phyloP scores from a whole-genome alignment of 371 early-diverging fungal species.

The Mortierella sp. region DNA sequence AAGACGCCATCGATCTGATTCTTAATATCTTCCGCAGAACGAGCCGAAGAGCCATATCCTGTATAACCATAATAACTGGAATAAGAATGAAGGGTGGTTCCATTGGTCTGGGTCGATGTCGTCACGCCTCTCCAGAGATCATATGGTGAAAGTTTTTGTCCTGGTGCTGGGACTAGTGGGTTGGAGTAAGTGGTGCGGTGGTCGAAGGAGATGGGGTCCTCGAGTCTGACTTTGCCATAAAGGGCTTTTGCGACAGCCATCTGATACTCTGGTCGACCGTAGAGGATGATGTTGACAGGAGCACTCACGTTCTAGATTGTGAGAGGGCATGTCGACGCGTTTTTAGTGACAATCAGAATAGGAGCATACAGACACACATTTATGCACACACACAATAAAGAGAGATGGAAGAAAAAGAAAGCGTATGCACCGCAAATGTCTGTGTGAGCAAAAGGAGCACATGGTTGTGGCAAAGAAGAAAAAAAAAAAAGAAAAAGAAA shows the following conservation, averaged over 20 bases:
- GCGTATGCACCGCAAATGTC: too few species aligned
- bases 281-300: slow-evolving; percentile 47
- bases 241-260: slow-evolving; percentile 41
- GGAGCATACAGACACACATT: background rate
- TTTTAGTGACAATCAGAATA: slow-evolving; percentile 1
- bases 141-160: slow-evolving; percentile 41
- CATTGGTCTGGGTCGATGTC: slow-evolving; percentile 11
- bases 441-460: too few species aligned
- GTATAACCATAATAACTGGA: slow-evolving; percentile 16
- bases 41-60: slow-evolving; percentile 29
- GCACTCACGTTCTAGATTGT: slow-evolving; percentile 45
- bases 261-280: slow-evolving; percentile 35
- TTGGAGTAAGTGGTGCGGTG: slow-evolving; percentile 38
- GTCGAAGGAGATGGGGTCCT: slow-evolving; percentile 47
- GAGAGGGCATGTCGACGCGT: background rate
- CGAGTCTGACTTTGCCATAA: slow-evolving; percentile 35
- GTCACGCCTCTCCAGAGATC: slow-evolving; percentile 38
- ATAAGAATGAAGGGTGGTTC: background rate
- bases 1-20: slow-evolving; percentile 69
- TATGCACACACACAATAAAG: too few species aligned
- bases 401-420: background rate
- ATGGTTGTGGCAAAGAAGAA: background rate
- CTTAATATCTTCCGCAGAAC: slow-evolving; percentile 55
- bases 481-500: background rate
- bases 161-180: slow-evolving; percentile 44